Percentiles rank a stretch among this genome's conserved stretches.
Conservation (phyloP, 305 asterid species). For the Withania somnifera region DNA sequence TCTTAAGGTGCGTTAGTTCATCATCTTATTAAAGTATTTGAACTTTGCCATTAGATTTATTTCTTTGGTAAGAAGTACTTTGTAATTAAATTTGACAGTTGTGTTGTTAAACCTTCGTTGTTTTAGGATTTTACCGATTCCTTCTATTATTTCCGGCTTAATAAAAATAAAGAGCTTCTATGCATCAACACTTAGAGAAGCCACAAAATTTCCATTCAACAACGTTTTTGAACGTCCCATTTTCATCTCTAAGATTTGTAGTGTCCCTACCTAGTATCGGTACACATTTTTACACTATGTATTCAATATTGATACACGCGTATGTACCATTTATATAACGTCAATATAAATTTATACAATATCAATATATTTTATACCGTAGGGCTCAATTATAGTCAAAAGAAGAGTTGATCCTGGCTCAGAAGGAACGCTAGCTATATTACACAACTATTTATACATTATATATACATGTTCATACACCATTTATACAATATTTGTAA, state of each 20-base stretch:
- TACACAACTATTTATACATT: no score
- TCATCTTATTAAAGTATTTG: background rate
- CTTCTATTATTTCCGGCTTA: background rate
- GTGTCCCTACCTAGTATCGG: background rate
- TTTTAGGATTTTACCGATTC: background rate
- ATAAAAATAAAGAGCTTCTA: background rate
- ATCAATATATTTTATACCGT: no score
- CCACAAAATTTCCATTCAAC: background rate
- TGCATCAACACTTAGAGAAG: background rate
- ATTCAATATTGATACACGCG: no score
- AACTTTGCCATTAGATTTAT: background rate
- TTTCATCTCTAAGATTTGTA: background rate
- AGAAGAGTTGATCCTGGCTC: no score
- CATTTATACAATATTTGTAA: no score
- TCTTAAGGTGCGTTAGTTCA: background rate
- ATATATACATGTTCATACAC: no score
- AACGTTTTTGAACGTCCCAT: background rate
- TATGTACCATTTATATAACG: no score
- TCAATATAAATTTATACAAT: no score
- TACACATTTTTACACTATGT: no score
- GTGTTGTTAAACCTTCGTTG: background rate
- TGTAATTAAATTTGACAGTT: background rate
- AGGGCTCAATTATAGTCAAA: no score
- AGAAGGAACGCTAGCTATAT: no score
- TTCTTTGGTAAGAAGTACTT: background rate